phyloP scores from a whole-genome alignment of 2,329 filamentous ascomycete genomes.

The Nigrograna mackinnonii region DNA sequence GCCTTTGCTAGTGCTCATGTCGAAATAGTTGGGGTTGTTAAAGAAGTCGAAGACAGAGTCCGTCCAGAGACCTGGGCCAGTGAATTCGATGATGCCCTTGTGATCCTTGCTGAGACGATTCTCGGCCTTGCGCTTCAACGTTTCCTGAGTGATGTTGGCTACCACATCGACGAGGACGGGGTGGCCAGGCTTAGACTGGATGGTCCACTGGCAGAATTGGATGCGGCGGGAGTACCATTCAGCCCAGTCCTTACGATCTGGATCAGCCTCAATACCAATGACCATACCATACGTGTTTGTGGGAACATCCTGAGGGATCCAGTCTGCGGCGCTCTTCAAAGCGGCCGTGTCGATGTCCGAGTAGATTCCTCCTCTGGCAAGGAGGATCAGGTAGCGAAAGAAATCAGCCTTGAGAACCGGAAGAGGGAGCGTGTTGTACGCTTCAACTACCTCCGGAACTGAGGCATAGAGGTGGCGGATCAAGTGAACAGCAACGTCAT shows the following conservation, averaged over 20 bases:
- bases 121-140: constrained; percentile 70
- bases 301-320: constrained; percentile 81
- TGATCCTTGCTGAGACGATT: constrained; percentile 68
- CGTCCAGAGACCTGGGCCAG: constrained; percentile 92
- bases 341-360: constrained; percentile 82
- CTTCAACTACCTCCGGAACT: constrained; percentile 53
- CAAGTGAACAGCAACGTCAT: constrained; percentile 79
- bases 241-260: constrained; percentile 88
- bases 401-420: constrained; percentile 66
- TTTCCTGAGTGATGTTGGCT: constrained; percentile 80
- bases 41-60: constrained; percentile 91
- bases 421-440: constrained; percentile 52
- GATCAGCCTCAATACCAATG: constrained; percentile 94
- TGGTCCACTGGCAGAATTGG: constrained; percentile 99
- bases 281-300: constrained; percentile 81
- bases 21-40: constrained; percentile 88
- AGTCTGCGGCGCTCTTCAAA: constrained; percentile 80
- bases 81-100: constrained; percentile 88
- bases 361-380: constrained; percentile 82
- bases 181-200: constrained; percentile 92
- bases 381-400: constrained; percentile 70
- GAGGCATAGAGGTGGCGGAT: constrained; percentile 85
- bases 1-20: constrained; percentile 70
- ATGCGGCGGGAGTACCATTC: constrained; percentile 96
- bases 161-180: constrained; percentile 89